Percentiles rank a stretch among this genome's conserved stretches.
Evolutionary conservation across 805 yeast species (phyloP).

Genomic region (Candida nonsorbophila): DNA sequence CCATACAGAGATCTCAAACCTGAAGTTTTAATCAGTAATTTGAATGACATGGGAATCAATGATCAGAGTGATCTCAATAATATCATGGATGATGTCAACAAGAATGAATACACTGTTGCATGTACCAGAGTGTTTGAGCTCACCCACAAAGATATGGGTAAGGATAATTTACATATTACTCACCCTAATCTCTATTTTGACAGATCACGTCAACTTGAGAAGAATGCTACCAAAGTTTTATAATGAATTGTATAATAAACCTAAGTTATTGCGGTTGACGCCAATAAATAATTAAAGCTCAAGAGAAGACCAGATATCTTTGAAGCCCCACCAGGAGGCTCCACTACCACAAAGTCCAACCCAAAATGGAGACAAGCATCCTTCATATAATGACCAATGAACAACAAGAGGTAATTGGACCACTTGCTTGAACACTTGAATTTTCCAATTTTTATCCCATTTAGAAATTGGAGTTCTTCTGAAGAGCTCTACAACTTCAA

Average conservation of each 20-base stretch:
- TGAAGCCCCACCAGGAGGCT: slow-evolving; percentile 40
- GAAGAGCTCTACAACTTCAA: slow-evolving; percentile 35
- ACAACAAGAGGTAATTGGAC: slow-evolving; percentile 38
- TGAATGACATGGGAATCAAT: slow-evolving; percentile 60
- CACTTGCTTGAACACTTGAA: slow-evolving; percentile 29
- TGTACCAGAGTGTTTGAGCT: slow-evolving; percentile 86
- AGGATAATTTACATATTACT: slow-evolving; percentile 58
- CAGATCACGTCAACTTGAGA: slow-evolving; percentile 57
- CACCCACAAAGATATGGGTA: slow-evolving; percentile 43
- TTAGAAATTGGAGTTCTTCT: slow-evolving; percentile 35
- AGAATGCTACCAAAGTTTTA: slow-evolving; percentile 2
- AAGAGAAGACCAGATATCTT: slow-evolving; percentile 29
- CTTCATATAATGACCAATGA: slow-evolving; percentile 41
- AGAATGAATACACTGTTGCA: slow-evolving; percentile 75
- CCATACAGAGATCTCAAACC: slow-evolving; percentile 75
- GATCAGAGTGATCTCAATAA: slow-evolving; percentile 54
- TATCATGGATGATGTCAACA: slow-evolving; percentile 62
- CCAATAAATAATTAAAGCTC: slow-evolving; percentile 14
- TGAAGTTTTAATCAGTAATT: slow-evolving; percentile 54
- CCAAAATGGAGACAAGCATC: slow-evolving; percentile 43
- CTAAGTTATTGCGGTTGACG: slow-evolving; percentile 1
- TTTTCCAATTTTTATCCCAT: slow-evolving; percentile 31
- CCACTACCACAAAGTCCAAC: slow-evolving; percentile 42
- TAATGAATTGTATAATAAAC: background rate
- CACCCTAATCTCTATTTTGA: slow-evolving; percentile 91